These are phyloP conservation scores for Margaritispora aquatica DNA, from an alignment of 495 filamentous ascomycete genomes.

Conservation along the genomic window DNA sequence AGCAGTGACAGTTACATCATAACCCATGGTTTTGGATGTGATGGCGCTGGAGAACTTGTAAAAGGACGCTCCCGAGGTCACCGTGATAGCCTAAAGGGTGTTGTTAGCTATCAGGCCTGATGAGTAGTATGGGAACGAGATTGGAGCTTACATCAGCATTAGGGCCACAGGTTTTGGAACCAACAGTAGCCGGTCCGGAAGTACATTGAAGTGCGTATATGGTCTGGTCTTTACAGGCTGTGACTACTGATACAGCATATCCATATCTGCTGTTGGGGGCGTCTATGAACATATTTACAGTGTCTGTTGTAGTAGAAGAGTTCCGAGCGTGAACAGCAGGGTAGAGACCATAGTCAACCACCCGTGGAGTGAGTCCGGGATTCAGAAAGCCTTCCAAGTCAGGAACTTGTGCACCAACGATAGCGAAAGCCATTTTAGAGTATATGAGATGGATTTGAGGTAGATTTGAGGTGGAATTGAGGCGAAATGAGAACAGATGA, in stretches of 20 bases:
- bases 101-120: background rate
- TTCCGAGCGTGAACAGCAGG: background rate
- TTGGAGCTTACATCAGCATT: background rate
- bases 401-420: background rate
- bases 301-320: background rate
- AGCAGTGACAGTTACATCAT: background rate
- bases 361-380: background rate
- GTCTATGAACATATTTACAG: conserved; percentile 2
- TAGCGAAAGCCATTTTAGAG: background rate
- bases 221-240: background rate
- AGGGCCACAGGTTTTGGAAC: background rate
- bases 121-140: background rate
- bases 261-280: background rate
- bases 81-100: background rate
- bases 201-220: conserved; percentile 3
- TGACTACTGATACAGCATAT: background rate
- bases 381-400: background rate
- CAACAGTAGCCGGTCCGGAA: background rate
- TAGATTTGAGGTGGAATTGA: background rate
- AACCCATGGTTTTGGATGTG: background rate
- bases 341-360: background rate
- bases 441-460: background rate
- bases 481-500: too few relatives aligned
- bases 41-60: background rate
- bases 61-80: background rate